A percentile compares a stretch with the other conserved stretches of the same genome.
phyloP scores from a whole-genome alignment of 106 monocot genomes.

The Acanthochlamys bracteata region DNA sequence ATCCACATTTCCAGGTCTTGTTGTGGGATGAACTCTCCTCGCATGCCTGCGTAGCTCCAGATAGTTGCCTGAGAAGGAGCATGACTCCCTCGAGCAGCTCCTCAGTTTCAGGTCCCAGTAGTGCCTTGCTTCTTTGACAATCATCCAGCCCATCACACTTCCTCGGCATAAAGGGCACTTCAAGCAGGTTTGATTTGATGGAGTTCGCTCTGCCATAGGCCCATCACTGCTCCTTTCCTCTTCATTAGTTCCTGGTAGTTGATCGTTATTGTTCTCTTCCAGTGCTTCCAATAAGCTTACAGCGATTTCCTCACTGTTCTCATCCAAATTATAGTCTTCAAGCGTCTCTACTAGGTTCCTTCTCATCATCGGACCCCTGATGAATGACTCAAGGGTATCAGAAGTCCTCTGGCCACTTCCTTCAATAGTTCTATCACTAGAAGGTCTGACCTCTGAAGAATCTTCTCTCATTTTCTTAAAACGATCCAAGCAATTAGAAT shows the following conservation, averaged over 20 bases:
- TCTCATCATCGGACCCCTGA: conserved; percentile 5
- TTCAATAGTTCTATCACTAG: not conserved
- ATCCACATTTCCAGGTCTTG: conserved; percentile 63
- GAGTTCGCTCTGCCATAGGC: conserved; percentile 8
- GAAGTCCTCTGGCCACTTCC: not conserved
- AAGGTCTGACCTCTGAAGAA: conserved; percentile 8
- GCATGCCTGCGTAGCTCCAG: conserved; percentile 68
- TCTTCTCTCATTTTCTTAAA: conserved; percentile 32
- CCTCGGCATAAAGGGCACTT: conserved; percentile 89
- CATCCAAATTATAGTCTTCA: conserved; percentile 10
- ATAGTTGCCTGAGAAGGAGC: conserved; percentile 73
- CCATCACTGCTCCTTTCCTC: conserved; percentile 12
- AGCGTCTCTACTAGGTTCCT: conserved; percentile 6
- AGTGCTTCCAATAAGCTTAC: conserved; percentile 1
- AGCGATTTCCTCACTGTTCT: conserved; percentile 3
- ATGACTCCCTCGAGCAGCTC: conserved; percentile 68
- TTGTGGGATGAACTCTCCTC: conserved; percentile 44
- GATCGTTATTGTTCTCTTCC: conserved; percentile 18
- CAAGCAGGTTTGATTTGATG: conserved; percentile 13
- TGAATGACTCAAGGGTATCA: conserved; percentile 4
- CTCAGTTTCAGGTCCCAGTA: conserved; percentile 63
- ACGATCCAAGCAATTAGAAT: conserved; percentile 82
- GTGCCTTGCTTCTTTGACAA: conserved; percentile 54
- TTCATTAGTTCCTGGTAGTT: conserved; percentile 10
- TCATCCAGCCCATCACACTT: conserved; percentile 43